Conservation (phyloP, 2,329 filamentous ascomycete species). For the Diplodia corticola region DNA sequence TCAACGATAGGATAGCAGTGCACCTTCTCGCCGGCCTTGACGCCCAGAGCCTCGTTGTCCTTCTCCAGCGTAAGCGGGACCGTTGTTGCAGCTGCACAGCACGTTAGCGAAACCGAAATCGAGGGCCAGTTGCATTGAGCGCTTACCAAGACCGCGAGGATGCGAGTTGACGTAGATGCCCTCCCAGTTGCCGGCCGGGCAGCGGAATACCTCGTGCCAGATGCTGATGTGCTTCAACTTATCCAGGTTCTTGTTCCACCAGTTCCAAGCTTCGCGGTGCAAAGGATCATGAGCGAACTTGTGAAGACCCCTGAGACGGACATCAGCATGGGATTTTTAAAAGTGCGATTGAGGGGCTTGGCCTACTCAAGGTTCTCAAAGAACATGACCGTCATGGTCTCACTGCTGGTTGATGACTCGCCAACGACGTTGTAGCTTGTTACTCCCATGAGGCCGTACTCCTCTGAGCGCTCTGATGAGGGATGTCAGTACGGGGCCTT, state of each 20-base stretch:
- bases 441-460: conserved; percentile 3
- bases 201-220: conserved; percentile 57
- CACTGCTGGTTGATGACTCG: conserved; percentile 44
- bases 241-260: conserved; percentile 43
- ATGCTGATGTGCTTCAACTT: conserved; percentile 49
- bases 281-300: conserved; percentile 52
- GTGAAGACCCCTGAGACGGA: conserved; percentile 43
- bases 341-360: background rate
- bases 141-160: conserved; percentile 21
- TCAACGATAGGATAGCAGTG: conserved; percentile 38
- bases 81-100: conserved; percentile 26
- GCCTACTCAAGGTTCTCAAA: conserved; percentile 48
- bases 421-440: conserved; percentile 44
- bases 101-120: background rate
- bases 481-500: background rate
- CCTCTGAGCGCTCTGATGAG: background rate
- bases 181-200: conserved; percentile 50
- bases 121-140: too few species aligned
- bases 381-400: conserved; percentile 49
- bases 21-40: conserved; percentile 25
- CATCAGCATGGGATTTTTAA: background rate
- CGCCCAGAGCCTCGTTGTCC: background rate
- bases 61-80: conserved; percentile 27
- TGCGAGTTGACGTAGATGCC: conserved; percentile 22
- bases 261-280: conserved; percentile 55